Percentiles rank a stretch among this genome's conserved stretches.
These are phyloP conservation scores for Nasturtium officinale DNA, from an alignment of 345 rosid genomes.

Conservation along the genomic window DNA sequence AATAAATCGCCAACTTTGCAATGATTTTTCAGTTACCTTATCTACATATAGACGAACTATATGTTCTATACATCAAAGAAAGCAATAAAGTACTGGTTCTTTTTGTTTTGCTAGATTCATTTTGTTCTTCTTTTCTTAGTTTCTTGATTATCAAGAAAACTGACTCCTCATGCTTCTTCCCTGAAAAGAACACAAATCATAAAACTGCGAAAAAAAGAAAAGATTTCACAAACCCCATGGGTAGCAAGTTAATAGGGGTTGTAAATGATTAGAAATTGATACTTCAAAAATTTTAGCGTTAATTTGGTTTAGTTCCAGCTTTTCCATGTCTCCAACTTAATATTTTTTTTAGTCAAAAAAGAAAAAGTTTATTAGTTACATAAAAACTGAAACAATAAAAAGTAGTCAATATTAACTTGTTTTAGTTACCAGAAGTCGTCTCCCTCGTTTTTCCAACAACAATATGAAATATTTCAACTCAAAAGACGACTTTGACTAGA, in stretches of 20 bases:
- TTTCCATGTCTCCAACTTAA: too few relatives aligned
- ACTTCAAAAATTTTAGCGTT: too few relatives aligned
- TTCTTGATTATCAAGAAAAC: conserved; percentile 6
- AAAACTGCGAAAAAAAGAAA: neutral
- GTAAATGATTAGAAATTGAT: neutral
- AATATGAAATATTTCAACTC: neutral
- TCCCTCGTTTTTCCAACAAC: too few relatives aligned
- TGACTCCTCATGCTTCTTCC: neutral
- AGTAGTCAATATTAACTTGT: too few relatives aligned
- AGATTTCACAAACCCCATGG: neutral
- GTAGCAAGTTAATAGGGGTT: neutral
- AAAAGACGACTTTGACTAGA: conserved; percentile 14
- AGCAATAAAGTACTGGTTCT: conserved; percentile 1
- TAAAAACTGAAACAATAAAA: too few relatives aligned
- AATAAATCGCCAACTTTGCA: conserved; percentile 9
- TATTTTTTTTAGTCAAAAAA: too few relatives aligned
- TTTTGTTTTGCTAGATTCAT: too few relatives aligned
- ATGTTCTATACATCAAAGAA: conserved; percentile 12
- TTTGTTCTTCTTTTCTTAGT: neutral
- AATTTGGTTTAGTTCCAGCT: too few relatives aligned
- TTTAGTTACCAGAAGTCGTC: too few relatives aligned
- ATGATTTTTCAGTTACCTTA: neutral
- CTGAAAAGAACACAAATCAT: neutral
- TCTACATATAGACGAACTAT: conserved; percentile 2
- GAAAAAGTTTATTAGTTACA: too few relatives aligned